Conservation (phyloP, 2,329 filamentous ascomycete species). For the Fusarium irregulare region DNA sequence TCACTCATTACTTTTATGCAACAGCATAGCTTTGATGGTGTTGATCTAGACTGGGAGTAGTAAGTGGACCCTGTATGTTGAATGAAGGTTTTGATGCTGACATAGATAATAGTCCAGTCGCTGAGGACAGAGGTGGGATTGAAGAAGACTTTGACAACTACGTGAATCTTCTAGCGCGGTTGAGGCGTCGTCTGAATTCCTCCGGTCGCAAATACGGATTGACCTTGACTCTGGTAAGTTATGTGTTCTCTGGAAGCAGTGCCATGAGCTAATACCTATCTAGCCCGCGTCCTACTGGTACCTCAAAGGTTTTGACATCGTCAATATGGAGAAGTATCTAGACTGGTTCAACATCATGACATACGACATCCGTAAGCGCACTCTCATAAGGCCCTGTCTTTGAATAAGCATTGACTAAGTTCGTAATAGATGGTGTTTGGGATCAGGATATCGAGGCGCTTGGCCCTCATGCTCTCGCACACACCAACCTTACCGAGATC, state of each 20-base stretch:
- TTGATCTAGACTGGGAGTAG: neutral
- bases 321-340: constrained; percentile 31
- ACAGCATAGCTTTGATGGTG: neutral
- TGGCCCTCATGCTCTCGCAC: fast-evolving
- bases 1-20: fast-evolving
- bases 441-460: neutral
- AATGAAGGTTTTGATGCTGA: too few species aligned
- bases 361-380: constrained; percentile 53
- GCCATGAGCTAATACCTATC: too few species aligned
- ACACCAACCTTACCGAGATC: neutral
- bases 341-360: constrained; percentile 58
- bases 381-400: too few species aligned
- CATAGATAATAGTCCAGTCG: neutral
- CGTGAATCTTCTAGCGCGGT: fast-evolving
- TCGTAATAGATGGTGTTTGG: too few species aligned
- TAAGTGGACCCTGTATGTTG: neutral
- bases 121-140: neutral
- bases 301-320: constrained; percentile 43
- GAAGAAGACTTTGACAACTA: neutral
- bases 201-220: neutral
- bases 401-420: too few species aligned
- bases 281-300: constrained; percentile 47
- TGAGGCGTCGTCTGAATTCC: neutral
- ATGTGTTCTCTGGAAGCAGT: too few species aligned
- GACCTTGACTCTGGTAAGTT: neutral